phyloP scores from a whole-genome alignment of 2,329 filamentous ascomycete genomes.

The Phyllachora maydis region DNA sequence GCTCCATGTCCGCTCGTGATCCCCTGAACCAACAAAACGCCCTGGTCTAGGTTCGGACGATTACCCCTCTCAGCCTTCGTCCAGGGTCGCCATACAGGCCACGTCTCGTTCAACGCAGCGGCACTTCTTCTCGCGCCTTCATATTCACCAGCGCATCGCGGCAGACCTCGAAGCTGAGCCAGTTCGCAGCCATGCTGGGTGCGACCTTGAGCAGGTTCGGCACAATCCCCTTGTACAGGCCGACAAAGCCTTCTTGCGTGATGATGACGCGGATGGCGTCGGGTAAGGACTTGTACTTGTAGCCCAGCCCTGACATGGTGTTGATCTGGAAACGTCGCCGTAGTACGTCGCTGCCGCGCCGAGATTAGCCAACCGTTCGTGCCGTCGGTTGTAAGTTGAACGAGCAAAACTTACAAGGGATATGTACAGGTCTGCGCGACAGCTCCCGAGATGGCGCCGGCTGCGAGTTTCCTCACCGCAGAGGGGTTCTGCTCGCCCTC shows the following conservation, averaged over 20 bases:
- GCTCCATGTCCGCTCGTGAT: too few species aligned
- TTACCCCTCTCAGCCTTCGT: too few species aligned
- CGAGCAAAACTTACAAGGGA: constrained; percentile 57
- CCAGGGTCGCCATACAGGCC: too few species aligned
- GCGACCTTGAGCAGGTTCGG: constrained; percentile 94
- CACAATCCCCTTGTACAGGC: constrained; percentile 88
- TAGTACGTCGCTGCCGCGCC: constrained; percentile 52
- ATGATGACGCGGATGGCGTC: constrained; percentile 73
- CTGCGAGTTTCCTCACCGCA: constrained; percentile 60
- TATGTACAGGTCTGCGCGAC: constrained; percentile 97
- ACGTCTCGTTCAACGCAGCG: constrained; percentile 9
- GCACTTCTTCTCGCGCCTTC: constrained; percentile 19
- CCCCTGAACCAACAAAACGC: too few species aligned
- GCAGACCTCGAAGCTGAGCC: constrained; percentile 91
- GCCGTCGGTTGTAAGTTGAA: not conserved
- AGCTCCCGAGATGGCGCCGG: constrained; percentile 85
- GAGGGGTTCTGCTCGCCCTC: constrained; percentile 74
- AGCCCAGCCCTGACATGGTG: constrained; percentile 96
- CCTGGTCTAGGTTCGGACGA: too few species aligned
- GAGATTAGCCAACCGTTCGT: constrained; percentile 6
- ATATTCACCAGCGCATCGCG: constrained; percentile 63
- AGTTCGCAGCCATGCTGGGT: constrained; percentile 95
- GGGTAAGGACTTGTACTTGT: constrained; percentile 73
- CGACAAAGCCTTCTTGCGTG: constrained; percentile 60
- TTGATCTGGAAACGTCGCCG: constrained; percentile 94